Percentiles rank a stretch among this genome's conserved stretches.
These are phyloP conservation scores for Glonium stellatum DNA, from an alignment of 495 filamentous ascomycete genomes.

Conservation along the genomic window DNA sequence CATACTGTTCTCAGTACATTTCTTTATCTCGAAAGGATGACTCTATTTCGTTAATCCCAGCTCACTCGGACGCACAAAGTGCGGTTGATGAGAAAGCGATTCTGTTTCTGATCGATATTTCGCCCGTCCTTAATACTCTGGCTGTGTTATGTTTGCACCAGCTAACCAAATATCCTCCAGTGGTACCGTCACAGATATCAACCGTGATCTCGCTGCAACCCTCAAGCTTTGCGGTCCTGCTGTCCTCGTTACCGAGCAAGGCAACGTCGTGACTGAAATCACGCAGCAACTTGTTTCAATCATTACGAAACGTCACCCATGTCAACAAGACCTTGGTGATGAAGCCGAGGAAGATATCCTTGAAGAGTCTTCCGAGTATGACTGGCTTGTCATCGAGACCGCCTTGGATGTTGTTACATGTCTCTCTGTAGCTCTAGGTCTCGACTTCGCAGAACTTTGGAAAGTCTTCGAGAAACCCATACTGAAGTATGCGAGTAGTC, in stretches of 20 bases:
- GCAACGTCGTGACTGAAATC: constrained; percentile 53
- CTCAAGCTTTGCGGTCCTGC: constrained; percentile 87
- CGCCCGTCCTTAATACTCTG: constrained; percentile 14
- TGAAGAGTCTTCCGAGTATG: constrained; percentile 87
- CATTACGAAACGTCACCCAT: constrained; percentile 82
- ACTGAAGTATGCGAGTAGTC: constrained; percentile 76
- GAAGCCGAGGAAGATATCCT: constrained; percentile 59
- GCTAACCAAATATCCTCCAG: constrained; percentile 41
- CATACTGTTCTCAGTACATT: constrained; percentile 8
- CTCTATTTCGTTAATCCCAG: constrained; percentile 88
- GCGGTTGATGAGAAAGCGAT: constrained; percentile 88
- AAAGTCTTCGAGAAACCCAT: constrained; percentile 88
- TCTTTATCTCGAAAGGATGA: constrained; percentile 65
- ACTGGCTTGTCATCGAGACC: constrained; percentile 94
- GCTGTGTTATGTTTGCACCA: constrained; percentile 8
- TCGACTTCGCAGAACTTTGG: constrained; percentile 78
- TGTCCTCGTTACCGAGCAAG: constrained; percentile 61
- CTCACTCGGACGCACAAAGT: constrained; percentile 91
- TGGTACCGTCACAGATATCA: constrained; percentile 87
- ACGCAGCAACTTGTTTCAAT: constrained; percentile 61
- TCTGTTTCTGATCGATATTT: constrained; percentile 46
- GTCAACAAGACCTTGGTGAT: constrained; percentile 70
- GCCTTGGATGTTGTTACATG: constrained; percentile 83
- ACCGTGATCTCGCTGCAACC: constrained; percentile 86
- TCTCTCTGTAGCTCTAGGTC: constrained; percentile 73